Base-by-base conservation (phyloP, 805 yeast species). In the Kodamaea kakaduensis region DNA sequence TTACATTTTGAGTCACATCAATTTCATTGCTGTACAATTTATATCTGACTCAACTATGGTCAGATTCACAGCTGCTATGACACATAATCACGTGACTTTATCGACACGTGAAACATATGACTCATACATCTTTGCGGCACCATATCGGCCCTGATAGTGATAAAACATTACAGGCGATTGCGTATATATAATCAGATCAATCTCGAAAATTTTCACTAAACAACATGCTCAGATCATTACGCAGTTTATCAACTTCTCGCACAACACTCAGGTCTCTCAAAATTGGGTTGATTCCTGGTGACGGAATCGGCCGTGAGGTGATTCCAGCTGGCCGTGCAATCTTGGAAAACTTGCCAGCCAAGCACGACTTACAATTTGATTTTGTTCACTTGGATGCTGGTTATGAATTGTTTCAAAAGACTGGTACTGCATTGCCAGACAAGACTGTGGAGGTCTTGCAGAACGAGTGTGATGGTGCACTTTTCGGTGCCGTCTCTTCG, bases 241-340 rank as follows among this genome's bases (percentile, higher is more conserved):
- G 56, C 46, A 61, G 63, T 41, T 59, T 63, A 37, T 54, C 68
- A 21, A 49, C 64, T 22, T 40, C 65, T n/a, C 38, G 61, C 9
- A 38, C 51, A 8, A 43, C 59, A 17, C 44, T 54, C 42, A 64
- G 61, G 48, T 50, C 54, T 33, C 52, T 67, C 43, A 67, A 64
- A 46, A 67, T 67, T 35, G 82, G 85, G 41, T 73, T 93, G 56
- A 89, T 93, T 50, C 96, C 98, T 34, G 98, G 98, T 58, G 98
- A 93, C 61, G 98, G 98, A 47, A 93, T 93, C 50, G 98, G 98
- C 37, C 78, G 84, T 54, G 98, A 93, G 66, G 98, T 93, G 31
- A 89, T 93, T 42, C 98, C 98, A 43, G 95, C 97, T 28, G 98
- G 98, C 50, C 77, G 78, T 49, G 84, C 85, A 45, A 77, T 93